Evolutionary conservation across 192 early-diverging fungal genomes (phyloP).

Genomic region (Dispira simplex): DNA sequence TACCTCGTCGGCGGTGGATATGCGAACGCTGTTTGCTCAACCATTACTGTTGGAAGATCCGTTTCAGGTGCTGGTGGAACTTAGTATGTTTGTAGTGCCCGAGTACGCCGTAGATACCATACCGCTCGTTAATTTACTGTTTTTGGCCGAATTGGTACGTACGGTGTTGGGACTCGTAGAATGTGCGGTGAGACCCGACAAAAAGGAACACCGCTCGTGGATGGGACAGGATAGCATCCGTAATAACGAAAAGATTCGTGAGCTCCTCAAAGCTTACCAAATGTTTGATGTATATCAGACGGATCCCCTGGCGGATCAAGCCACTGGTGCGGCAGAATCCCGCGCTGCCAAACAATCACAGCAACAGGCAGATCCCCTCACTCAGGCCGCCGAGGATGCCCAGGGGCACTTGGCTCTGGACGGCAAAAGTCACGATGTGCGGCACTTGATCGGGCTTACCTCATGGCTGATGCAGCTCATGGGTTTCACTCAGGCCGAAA

Average conservation of each 20-base stretch:
- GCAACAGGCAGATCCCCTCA: too few relatives aligned
- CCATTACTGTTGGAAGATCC: conserved; percentile 60
- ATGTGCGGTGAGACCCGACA: conserved; percentile 8
- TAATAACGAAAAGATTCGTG: neutral
- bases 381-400: neutral
- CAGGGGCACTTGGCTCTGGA: neutral
- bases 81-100: conserved; percentile 41
- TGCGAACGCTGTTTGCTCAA: conserved; percentile 17
- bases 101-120: conserved; percentile 46
- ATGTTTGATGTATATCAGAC: neutral
- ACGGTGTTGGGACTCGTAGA: conserved; percentile 36
- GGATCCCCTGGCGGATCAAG: neutral
- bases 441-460: neutral
- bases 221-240: conserved; percentile 4
- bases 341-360: neutral
- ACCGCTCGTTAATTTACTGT: conserved; percentile 54
- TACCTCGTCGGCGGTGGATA: neutral
- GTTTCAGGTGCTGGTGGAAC: conserved; percentile 51
- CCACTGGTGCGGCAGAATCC: neutral
- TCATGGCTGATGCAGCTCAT: neutral
- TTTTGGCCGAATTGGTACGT: conserved; percentile 56
- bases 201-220: conserved; percentile 11
- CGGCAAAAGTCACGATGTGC: neutral
- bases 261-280: neutral
- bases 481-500: conserved; percentile 18